These are phyloP conservation scores for Globisporangium ultimum DNA, from an alignment of 352 stramenopile species.

Conservation along the genomic window DNA sequence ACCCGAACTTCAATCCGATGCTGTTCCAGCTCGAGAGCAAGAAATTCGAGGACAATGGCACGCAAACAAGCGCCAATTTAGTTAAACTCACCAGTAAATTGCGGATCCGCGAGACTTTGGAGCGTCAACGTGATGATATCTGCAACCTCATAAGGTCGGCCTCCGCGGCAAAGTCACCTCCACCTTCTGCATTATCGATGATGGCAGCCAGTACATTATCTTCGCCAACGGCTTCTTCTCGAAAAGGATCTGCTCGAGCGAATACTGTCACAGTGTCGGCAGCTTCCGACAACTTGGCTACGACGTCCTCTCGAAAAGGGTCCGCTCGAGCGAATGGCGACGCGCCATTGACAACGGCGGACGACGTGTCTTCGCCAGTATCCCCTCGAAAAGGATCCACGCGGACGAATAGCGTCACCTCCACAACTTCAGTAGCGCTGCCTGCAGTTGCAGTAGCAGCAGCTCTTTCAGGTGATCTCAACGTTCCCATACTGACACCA, in stretches of 20 bases:
- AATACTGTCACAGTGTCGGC: too few relatives aligned
- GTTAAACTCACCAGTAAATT: conserved; percentile 30
- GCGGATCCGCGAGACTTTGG: conserved; percentile 33
- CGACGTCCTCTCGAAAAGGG: too few relatives aligned
- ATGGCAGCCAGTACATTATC: too few relatives aligned
- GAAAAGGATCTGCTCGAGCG: too few relatives aligned
- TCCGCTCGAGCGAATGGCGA: too few relatives aligned
- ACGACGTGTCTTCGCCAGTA: too few relatives aligned
- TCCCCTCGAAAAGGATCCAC: too few relatives aligned
- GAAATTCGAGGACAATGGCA: conserved; percentile 22
- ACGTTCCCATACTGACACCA: conserved; percentile 10
- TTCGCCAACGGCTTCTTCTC: too few relatives aligned
- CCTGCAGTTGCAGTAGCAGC: background rate
- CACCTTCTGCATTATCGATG: too few relatives aligned
- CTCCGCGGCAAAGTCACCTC: background rate
- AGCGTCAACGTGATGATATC: conserved; percentile 35
- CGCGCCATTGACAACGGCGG: too few relatives aligned
- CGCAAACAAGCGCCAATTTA: conserved; percentile 44
- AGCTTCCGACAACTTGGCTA: too few relatives aligned
- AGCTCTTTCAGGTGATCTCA: background rate
- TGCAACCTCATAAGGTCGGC: conserved; percentile 1
- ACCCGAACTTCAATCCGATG: conserved; percentile 45
- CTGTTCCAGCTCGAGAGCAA: conserved; percentile 54
- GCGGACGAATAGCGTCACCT: background rate
- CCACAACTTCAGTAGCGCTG: background rate